phyloP scores from a whole-genome alignment of 345 rosid genomes.

The Conringia planisiliqua region DNA sequence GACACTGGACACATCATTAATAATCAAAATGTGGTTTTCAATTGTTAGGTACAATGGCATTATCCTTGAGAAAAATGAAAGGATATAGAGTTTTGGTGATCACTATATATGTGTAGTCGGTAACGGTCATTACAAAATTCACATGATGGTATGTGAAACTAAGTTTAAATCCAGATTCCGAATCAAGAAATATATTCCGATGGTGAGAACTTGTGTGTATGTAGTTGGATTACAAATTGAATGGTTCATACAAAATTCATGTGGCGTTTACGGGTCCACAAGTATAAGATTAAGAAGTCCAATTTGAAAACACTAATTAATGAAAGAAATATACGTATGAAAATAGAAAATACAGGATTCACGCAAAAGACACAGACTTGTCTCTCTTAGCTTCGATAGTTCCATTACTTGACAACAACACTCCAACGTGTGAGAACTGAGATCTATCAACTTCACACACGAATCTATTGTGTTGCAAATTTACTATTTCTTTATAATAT shows the following conservation, averaged over 20 bases:
- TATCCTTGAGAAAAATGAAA: not conserved
- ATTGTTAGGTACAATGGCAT: not conserved
- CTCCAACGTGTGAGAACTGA: slow-evolving; percentile 17
- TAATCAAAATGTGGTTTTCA: slow-evolving; percentile 12
- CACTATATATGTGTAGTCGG: slow-evolving; percentile 1
- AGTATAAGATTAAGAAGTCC: slow-evolving; percentile 2
- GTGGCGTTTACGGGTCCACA: slow-evolving; percentile 31
- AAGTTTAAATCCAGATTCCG: not conserved
- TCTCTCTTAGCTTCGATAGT: slow-evolving; percentile 19
- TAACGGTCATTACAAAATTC: not conserved
- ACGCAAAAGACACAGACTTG: slow-evolving; percentile 26
- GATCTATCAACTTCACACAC: slow-evolving; percentile 8
- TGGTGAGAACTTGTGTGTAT: not conserved
- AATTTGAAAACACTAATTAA: slow-evolving; percentile 16
- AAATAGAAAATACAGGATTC: slow-evolving; percentile 11
- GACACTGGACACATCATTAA: slow-evolving; percentile 5
- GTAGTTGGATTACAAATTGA: slow-evolving; percentile 10
- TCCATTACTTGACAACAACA: slow-evolving; percentile 17
- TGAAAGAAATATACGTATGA: not conserved
- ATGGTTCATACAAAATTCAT: slow-evolving; percentile 13
- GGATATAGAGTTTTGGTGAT: not conserved
- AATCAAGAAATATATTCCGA: not conserved
- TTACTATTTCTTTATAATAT: not conserved
- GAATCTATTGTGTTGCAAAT: slow-evolving; percentile 19
- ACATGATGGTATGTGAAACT: slow-evolving; percentile 1